Evolutionary conservation across 441 rosid genomes (phyloP).

Genomic region (Populus hybrid): DNA sequence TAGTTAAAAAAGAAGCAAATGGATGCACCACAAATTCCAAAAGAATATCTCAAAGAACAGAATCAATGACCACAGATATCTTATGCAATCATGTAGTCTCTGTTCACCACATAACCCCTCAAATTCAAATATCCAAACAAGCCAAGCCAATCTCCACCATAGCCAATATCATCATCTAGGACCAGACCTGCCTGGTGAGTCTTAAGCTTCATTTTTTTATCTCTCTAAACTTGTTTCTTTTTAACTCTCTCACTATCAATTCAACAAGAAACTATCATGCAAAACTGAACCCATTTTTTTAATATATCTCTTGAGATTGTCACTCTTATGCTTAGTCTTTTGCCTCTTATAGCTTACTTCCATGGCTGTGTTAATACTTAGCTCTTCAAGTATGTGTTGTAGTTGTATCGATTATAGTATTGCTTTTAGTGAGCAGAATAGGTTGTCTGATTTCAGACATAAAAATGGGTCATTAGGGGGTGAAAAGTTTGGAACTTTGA

Average conservation of each 20-base stretch:
- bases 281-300: neutral
- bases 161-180: neutral
- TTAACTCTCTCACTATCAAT: slow-evolving; percentile 14
- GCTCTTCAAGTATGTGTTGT: slow-evolving; percentile 49
- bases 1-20: too few relatives aligned
- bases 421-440: slow-evolving; percentile 25
- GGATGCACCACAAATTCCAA: too few relatives aligned
- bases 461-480: slow-evolving; percentile 24
- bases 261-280: slow-evolving; percentile 17
- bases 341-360: neutral
- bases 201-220: neutral
- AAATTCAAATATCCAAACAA: too few relatives aligned
- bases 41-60: too few relatives aligned
- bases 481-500: slow-evolving; percentile 33
- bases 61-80: too few relatives aligned
- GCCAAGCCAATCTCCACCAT: neutral
- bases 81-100: too few relatives aligned
- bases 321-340: neutral
- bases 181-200: slow-evolving; percentile 5
- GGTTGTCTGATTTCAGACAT: slow-evolving; percentile 28
- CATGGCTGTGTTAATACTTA: slow-evolving; percentile 51
- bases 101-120: too few relatives aligned
- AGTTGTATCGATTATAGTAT: slow-evolving; percentile 32
- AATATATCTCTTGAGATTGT: slow-evolving; percentile 3
- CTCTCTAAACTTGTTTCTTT: neutral